Conservation (phyloP, 495 filamentous ascomycete species). For the Amorphotheca resinae region DNA sequence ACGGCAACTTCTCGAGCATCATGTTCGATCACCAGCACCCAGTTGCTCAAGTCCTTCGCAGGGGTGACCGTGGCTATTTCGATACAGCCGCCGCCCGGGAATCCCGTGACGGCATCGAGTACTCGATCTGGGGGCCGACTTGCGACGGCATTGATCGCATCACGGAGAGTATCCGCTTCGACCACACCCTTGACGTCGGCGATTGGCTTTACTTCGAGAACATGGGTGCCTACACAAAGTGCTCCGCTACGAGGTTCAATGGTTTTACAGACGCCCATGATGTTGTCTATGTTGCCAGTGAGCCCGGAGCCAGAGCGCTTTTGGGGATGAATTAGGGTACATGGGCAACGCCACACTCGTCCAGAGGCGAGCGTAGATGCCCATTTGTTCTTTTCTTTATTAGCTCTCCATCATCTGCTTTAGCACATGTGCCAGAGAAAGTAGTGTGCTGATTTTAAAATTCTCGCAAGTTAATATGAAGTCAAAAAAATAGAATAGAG, state of each 20-base stretch:
- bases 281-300: conserved; percentile 87
- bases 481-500: too few relatives aligned
- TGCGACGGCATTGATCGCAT: conserved; percentile 97
- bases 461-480: too few relatives aligned
- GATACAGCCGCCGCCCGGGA: conserved; percentile 24
- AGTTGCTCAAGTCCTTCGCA: conserved; percentile 64
- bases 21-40: conserved; percentile 98
- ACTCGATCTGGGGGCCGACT: conserved; percentile 96
- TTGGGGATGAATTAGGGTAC: conserved; percentile 29
- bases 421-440: too few relatives aligned
- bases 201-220: conserved; percentile 98
- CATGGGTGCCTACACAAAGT: conserved; percentile 98
- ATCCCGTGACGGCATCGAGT: conserved; percentile 40
- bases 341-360: too few relatives aligned
- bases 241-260: conserved; percentile 95
- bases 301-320: conserved; percentile 71
- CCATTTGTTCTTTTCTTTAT: neutral
- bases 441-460: too few relatives aligned
- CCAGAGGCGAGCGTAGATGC: too few relatives aligned
- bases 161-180: conserved; percentile 58
- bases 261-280: conserved; percentile 91
- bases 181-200: conserved; percentile 66
- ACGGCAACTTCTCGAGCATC: conserved; percentile 97
- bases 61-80: conserved; percentile 39
- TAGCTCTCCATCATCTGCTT: too few relatives aligned